Evolutionary conservation across 495 filamentous ascomycete species (phyloP).

Genomic region (Hypoxylon cercidicola): DNA sequence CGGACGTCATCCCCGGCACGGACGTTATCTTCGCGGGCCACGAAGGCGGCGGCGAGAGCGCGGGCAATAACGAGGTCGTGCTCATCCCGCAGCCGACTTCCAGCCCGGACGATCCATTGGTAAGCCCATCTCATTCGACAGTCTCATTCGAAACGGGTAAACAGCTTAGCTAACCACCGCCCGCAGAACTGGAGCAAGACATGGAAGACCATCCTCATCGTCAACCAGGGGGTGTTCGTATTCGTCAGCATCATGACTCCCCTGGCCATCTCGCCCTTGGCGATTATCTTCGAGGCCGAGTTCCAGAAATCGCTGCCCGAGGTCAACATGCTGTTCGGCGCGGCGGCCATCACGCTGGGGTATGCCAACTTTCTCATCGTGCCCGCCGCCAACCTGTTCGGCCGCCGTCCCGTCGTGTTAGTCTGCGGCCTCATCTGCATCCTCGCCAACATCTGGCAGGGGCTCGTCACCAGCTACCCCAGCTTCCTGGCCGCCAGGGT

Average conservation of each 20-base stretch:
- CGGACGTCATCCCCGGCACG: constrained; percentile 42
- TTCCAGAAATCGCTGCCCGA: constrained; percentile 64
- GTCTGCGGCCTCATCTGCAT: constrained; percentile 66
- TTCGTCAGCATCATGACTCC: constrained; percentile 70
- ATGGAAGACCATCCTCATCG: constrained; percentile 58
- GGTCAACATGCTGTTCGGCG: constrained; percentile 64
- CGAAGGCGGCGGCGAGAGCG: constrained; percentile 6
- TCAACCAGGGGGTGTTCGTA: constrained; percentile 59
- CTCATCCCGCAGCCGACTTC: constrained; percentile 64
- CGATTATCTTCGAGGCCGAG: constrained; percentile 63
- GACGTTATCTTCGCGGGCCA: constrained; percentile 37
- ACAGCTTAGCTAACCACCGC: neutral
- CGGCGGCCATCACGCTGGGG: constrained; percentile 69
- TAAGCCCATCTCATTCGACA: constrained; percentile 3
- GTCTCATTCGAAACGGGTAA: neutral
- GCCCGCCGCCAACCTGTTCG: constrained; percentile 67
- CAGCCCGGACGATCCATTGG: constrained; percentile 65
- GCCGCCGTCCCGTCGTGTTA: constrained; percentile 67
- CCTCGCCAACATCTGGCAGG: constrained; percentile 68
- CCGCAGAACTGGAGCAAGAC: constrained; percentile 50
- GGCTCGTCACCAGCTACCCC: constrained; percentile 63
- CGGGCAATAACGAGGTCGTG: constrained; percentile 43
- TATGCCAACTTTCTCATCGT: constrained; percentile 75
- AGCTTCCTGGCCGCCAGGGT: constrained; percentile 71
- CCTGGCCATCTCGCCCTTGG: constrained; percentile 67